Conservation (phyloP, 106 monocot genomes). For the Allium cepa region DNA sequence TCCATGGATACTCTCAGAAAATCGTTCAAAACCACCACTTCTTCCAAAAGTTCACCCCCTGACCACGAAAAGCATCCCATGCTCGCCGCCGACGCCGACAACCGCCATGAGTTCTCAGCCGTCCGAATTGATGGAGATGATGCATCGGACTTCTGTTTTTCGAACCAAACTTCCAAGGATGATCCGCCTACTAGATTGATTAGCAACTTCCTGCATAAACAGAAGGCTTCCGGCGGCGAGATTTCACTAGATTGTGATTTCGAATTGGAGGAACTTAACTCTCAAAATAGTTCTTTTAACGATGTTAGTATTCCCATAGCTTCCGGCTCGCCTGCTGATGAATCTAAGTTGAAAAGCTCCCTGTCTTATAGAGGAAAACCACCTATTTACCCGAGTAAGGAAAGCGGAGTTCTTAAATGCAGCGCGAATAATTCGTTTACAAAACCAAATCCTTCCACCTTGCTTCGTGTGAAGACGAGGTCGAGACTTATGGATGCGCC, state of each 20-base stretch:
- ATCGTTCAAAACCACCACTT: no score
- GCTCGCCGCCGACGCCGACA: no score
- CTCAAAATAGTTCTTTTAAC: constrained; percentile 42
- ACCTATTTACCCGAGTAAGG: not conserved
- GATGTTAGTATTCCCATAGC: constrained; percentile 31
- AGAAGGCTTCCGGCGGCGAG: constrained; percentile 29
- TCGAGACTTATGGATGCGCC: constrained; percentile 34
- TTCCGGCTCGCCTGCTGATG: constrained; percentile 8
- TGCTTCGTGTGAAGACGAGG: constrained; percentile 28
- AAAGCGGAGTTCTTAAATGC: constrained; percentile 21
- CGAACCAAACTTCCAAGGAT: constrained; percentile 1
- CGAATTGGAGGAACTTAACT: constrained; percentile 55
- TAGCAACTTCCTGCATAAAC: constrained; percentile 35
- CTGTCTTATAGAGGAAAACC: not conserved
- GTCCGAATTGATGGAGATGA: no score
- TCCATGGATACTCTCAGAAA: no score
- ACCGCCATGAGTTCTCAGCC: no score
- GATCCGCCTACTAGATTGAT: constrained; percentile 55
- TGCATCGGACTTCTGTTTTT: not conserved
- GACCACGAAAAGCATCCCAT: no score
- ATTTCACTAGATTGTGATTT: constrained; percentile 49
- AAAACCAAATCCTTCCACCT: not conserved
- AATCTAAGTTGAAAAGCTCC: not conserved
- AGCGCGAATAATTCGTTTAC: constrained; percentile 20
- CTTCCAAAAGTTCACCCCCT: no score